phyloP scores from a whole-genome alignment of 148 eudicot species.

The Fallopia convolvulus region DNA sequence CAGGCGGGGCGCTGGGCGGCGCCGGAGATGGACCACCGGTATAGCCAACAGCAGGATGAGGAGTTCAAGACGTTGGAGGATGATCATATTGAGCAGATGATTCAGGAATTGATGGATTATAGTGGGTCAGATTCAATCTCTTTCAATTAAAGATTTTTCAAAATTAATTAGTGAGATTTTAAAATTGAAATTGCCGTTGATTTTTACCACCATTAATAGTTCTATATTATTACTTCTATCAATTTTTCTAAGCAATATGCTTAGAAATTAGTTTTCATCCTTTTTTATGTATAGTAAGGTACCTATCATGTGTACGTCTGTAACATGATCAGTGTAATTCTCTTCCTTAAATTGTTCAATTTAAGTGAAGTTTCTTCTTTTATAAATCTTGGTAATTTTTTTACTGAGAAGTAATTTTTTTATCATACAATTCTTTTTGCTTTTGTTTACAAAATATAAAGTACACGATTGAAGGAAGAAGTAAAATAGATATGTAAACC shows the following conservation, averaged over 20 bases:
- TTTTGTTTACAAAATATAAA: no score
- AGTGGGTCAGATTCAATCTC: conserved; percentile 26
- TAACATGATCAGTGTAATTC: not conserved
- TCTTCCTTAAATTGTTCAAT: conserved; percentile 7
- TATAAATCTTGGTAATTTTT: not conserved
- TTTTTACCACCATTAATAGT: no score
- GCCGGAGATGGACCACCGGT: not conserved
- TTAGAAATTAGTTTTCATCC: not conserved
- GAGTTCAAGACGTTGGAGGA: conserved; percentile 50
- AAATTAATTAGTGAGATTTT: not conserved
- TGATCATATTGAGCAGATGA: conserved; percentile 91
- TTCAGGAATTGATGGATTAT: conserved; percentile 63
- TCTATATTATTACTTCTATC: not conserved
- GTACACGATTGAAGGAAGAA: no score
- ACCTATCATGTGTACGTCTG: not conserved
- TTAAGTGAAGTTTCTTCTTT: conserved; percentile 5
- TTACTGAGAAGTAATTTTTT: not conserved
- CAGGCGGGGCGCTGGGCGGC: not conserved
- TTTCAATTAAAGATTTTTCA: not conserved
- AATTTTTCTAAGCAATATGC: not conserved
- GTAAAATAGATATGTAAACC: no score
- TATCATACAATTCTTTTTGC: not conserved
- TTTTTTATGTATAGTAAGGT: not conserved
- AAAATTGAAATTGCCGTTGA: not conserved
- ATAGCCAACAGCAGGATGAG: conserved; percentile 21